Base-by-base conservation (phyloP, 108 stramenopile species). In the Epithemia pelagica region DNA sequence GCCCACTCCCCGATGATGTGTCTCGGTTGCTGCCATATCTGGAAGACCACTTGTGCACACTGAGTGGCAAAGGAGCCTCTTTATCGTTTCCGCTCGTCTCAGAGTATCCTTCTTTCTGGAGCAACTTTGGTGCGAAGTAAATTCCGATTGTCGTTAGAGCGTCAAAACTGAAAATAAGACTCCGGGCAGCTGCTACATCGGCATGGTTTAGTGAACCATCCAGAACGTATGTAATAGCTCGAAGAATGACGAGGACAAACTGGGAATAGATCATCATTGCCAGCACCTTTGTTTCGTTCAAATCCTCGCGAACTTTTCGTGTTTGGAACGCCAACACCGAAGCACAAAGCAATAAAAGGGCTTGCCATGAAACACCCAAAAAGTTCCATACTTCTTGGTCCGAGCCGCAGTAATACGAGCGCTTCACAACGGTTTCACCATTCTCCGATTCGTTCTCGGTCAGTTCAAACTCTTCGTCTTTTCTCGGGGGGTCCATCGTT, bases 251-350 rank as follows among this genome's bases (percentile, higher is more conserved):
- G 52, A 68, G 58, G 10, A 68, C 68, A 60, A 60, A 60, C 21
- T 68, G 68, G 20, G 68, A 68, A 33, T 68, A 68, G n/a, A 68
- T 68, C 68, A 68, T 59, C n/a, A 62, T 27, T 53, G 62, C 61
- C 58, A 79, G 52, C 5, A 52, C 61, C 0, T 62, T 54, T n/a
- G 70, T 67, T 53, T 79, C 78, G 30, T 79, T 79, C 56, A 74
- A 75, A 21, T 79, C 68, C 31, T 70, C 25, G n/a, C 32, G 28
- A 1, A 74, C 62, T 1, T 74, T 68, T 46, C 78, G 59, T 7
- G 74, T 61, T 56, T 79, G 78, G 62, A 68, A 79, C 0, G 78
- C 74, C 28, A 79, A 30, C 19, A 79, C 54, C 28, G 73, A 32
- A 5, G 73, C 73, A n/a, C 54, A 65, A 1, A 71, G 10, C 5